Evolutionary conservation across 805 yeast species (phyloP).

Genomic region (Lachancea fermentati): DNA sequence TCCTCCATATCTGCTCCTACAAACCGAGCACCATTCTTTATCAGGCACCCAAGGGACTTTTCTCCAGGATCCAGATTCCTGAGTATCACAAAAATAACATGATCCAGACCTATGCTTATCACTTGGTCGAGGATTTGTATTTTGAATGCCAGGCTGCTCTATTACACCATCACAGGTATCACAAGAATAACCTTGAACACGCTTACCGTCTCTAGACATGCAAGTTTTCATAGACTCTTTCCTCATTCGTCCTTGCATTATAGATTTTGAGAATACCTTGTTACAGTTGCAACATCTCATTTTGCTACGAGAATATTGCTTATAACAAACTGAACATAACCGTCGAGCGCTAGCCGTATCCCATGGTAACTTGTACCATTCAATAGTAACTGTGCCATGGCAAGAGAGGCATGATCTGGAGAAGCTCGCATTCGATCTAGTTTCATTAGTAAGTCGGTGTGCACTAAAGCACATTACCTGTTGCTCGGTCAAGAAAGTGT

Average conservation of each 20-base stretch:
- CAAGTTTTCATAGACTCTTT: not conserved
- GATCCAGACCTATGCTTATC: not conserved
- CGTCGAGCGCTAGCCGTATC: not conserved
- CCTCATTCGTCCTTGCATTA: not conserved
- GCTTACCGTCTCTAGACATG: not conserved
- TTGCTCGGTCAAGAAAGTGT: not conserved
- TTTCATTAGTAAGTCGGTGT: no score
- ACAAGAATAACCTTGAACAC: not conserved
- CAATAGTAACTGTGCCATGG: not conserved
- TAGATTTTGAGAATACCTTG: not conserved
- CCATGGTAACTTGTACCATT: not conserved
- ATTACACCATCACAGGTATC: not conserved
- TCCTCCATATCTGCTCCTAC: slow-evolving; percentile 7
- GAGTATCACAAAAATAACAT: not conserved
- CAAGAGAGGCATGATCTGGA: not conserved
- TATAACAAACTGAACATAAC: not conserved
- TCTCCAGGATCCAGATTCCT: slow-evolving; percentile 4
- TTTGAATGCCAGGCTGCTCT: not conserved
- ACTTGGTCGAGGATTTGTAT: not conserved
- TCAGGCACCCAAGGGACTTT: slow-evolving; percentile 6
- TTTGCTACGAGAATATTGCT: not conserved
- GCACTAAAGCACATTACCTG: no score
- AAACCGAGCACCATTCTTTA: slow-evolving; percentile 8
- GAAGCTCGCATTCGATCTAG: not conserved
- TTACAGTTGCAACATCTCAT: not conserved